These are phyloP conservation scores for Sclerotinia subarctica DNA, from an alignment of 2,329 filamentous ascomycete species.

Conservation along the genomic window DNA sequence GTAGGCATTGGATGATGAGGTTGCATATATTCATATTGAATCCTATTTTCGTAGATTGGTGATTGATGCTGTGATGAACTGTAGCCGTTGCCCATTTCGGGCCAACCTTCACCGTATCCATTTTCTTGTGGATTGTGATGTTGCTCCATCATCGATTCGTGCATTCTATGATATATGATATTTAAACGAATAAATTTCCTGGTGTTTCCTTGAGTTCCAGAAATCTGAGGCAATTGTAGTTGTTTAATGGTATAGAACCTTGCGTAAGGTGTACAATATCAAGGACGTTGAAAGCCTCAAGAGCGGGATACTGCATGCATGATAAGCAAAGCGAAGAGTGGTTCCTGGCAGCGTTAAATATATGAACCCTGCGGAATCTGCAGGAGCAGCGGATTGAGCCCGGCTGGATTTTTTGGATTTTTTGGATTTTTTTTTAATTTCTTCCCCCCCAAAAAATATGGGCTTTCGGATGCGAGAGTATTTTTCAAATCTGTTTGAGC, in stretches of 20 bases:
- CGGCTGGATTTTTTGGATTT: conserved; percentile 20
- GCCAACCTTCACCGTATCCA: conserved; percentile 51
- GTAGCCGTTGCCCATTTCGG: conserved; percentile 47
- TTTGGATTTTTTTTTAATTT: too few species aligned
- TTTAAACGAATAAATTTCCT: conserved; percentile 3
- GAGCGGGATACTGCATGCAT: conserved; percentile 40
- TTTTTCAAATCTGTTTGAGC: conserved; percentile 15
- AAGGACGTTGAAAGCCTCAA: conserved; percentile 32
- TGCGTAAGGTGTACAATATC: conserved; percentile 33
- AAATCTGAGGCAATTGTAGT: conserved; percentile 29
- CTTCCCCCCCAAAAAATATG: not conserved
- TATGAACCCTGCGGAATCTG: conserved; percentile 34
- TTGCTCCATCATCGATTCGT: conserved; percentile 39
- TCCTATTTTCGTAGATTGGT: conserved; percentile 65
- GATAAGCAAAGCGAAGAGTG: conserved; percentile 35
- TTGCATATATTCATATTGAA: conserved; percentile 58
- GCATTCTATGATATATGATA: conserved; percentile 32
- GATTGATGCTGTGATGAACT: conserved; percentile 60
- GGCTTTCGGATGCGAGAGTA: conserved; percentile 27
- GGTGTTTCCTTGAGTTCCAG: conserved; percentile 23
- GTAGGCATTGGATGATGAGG: conserved; percentile 60
- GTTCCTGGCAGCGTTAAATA: conserved; percentile 38
- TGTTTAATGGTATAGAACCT: conserved; percentile 34
- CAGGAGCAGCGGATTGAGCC: conserved; percentile 34
- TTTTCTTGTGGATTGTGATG: conserved; percentile 36